Base-by-base conservation (phyloP, 2,329 filamentous ascomycete species). In the Colletotrichum spinosum region DNA sequence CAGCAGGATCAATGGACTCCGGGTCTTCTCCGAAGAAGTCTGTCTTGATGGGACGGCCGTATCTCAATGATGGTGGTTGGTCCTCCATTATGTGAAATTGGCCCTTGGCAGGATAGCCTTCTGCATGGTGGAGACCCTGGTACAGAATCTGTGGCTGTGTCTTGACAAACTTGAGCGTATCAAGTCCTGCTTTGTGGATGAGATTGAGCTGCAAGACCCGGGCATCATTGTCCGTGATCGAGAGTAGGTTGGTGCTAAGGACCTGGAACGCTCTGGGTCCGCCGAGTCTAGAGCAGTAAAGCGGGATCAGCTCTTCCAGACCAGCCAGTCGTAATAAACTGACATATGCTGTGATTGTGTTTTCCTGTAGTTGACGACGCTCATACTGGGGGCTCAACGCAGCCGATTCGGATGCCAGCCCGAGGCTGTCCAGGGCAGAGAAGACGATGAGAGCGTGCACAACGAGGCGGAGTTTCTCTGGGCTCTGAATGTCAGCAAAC, bases 211-310 rank as follows among this genome's bases (percentile, higher is more conserved):
- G 87, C 42, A 86, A 83, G 35, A 88, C 77, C 70, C 94, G 90
- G 66, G 91, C 88, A 8, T 87, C 81, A 8, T 82, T 78, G 48
- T 92, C 87, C 35, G 86, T 84, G 59, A 97, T 85, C 50, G 92
- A 87, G 54, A 94, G 90, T 60, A 97, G 80, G 60, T 97, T 91
- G 56, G 88, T 86, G 62, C 90, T 92, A 53, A 99, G 84, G 13
- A 90, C 90, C 59, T 89, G 86, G 70, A 93, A 89, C 67, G 86
- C 85, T 68, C 90, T 85, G 11, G 87, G 81, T 7, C 83, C 80
- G 9, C 87, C 84, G 11, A 99, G 83, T 71, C 93, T 90, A 8
- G 93, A 93, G 68, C 92, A 94, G 76, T 99, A 99, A 1, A 97
- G 81, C 1, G 96, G 94, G 60, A 97, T 91, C 46, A 96, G 80